Conservation (phyloP, 345 rosid genomes). For the Brassica cretica region DNA sequence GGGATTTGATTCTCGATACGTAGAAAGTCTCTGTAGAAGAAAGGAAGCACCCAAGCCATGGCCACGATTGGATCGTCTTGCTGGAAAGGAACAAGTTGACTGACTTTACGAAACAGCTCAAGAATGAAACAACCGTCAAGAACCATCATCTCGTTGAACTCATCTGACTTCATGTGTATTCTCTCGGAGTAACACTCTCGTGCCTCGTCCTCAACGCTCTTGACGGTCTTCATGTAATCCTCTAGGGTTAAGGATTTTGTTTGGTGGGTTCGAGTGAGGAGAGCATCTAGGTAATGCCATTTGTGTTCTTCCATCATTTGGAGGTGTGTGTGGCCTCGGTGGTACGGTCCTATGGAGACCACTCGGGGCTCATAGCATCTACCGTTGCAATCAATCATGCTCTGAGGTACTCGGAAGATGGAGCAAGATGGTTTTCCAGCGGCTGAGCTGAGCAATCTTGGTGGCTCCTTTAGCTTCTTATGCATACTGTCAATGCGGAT, state of each 20-base stretch:
- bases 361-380: constrained; percentile 64
- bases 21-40: constrained; percentile 61
- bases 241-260: constrained; percentile 39
- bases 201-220: constrained; percentile 47
- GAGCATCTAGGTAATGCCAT: constrained; percentile 60
- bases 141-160: constrained; percentile 67
- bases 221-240: constrained; percentile 44
- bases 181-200: constrained; percentile 73
- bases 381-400: constrained; percentile 56
- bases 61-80: constrained; percentile 63
- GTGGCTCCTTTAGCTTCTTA: constrained; percentile 34
- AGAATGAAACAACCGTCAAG: constrained; percentile 65
- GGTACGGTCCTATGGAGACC: constrained; percentile 78
- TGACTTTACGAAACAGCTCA: constrained; percentile 63
- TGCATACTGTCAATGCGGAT: constrained; percentile 37
- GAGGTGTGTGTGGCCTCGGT: constrained; percentile 48
- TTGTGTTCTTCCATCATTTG: constrained; percentile 81
- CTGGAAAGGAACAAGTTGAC: constrained; percentile 42
- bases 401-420: constrained; percentile 43
- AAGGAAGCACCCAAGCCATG: constrained; percentile 71
- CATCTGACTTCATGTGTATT: constrained; percentile 41
- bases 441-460: constrained; percentile 29
- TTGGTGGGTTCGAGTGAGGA: constrained; percentile 46
- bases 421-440: constrained; percentile 43
- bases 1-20: constrained; percentile 62